These are phyloP conservation scores for Cladosporium sp. DNA, from an alignment of 2,329 filamentous ascomycete genomes.

Conservation along the genomic window DNA sequence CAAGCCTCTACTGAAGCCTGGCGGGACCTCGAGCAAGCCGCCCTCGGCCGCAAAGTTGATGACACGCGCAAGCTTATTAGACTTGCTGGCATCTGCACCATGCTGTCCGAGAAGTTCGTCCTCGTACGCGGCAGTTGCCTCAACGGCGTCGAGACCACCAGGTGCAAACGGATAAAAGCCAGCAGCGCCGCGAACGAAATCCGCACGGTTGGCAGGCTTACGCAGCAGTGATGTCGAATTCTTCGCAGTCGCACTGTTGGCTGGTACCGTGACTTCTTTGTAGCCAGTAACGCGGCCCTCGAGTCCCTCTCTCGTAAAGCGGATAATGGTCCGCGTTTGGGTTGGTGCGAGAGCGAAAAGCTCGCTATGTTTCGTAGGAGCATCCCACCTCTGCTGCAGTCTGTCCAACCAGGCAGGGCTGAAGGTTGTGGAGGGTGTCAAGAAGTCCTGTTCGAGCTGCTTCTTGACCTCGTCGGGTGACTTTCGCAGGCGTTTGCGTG, in stretches of 20 bases:
- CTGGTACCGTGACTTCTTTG: conserved; percentile 86
- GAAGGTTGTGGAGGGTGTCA: conserved; percentile 76
- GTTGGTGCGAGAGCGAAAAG: conserved; percentile 85
- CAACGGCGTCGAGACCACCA: conserved; percentile 80
- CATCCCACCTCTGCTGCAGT: conserved; percentile 86
- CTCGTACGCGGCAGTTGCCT: conserved; percentile 79
- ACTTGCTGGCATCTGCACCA: conserved; percentile 17
- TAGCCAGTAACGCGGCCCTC: conserved; percentile 93
- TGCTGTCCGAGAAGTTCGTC: conserved; percentile 57
- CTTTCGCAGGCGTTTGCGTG: conserved; percentile 52
- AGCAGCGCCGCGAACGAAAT: conserved; percentile 88
- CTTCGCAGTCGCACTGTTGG: conserved; percentile 84
- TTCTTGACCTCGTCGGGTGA: conserved; percentile 60
- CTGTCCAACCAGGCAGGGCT: conserved; percentile 81
- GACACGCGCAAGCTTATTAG: conserved; percentile 67
- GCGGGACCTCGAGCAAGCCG: conserved; percentile 74
- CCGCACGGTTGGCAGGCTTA: conserved; percentile 79
- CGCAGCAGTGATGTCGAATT: conserved; percentile 86
- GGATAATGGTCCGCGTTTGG: conserved; percentile 89
- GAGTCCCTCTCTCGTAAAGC: conserved; percentile 85
- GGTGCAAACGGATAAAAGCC: conserved; percentile 94
- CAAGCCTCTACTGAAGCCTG: conserved; percentile 76
- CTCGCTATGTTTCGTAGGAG: conserved; percentile 72
- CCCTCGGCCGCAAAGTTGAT: conserved; percentile 77
- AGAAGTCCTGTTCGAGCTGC: conserved; percentile 70